phyloP scores from a whole-genome alignment of 1,284 basidiomycete genomes.

The Heterobasidion parviporum region DNA sequence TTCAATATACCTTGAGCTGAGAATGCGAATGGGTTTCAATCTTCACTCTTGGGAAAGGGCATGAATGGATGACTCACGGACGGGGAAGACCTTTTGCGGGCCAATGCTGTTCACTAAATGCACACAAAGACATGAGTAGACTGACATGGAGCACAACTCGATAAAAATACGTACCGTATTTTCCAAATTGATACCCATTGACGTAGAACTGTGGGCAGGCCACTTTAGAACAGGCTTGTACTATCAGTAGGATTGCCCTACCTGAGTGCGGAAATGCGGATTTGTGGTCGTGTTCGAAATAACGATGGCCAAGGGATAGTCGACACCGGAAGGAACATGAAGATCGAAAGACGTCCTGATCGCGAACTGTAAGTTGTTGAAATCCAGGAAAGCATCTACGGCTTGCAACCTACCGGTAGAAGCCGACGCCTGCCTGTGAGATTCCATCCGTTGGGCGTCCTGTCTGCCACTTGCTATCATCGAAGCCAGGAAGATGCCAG shows the following conservation, averaged over 20 bases:
- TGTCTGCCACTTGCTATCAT: not conserved
- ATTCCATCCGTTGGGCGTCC: not conserved
- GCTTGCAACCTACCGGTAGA: not conserved
- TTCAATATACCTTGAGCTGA: not conserved
- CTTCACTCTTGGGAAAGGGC: not conserved
- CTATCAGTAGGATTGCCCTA: not conserved
- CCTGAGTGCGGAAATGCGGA: not conserved
- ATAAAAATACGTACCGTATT: not conserved
- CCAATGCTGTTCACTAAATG: not conserved
- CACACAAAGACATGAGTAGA: not conserved
- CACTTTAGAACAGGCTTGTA: not conserved
- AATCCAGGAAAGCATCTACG: no score
- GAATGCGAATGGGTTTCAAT: not conserved
- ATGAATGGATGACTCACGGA: not conserved
- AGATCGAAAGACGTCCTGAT: not conserved
- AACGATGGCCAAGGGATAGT: not conserved
- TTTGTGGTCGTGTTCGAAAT: not conserved
- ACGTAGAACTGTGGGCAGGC: not conserved
- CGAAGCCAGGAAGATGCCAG: not conserved
- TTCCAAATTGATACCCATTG: not conserved
- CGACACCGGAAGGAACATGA: not conserved
- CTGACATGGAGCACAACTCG: not conserved
- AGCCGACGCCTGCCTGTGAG: not conserved
- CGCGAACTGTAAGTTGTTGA: not conserved
- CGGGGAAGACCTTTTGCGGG: not conserved